These are phyloP conservation scores for Lojkania enalia DNA, from an alignment of 2,329 filamentous ascomycete genomes.

Conservation along the genomic window DNA sequence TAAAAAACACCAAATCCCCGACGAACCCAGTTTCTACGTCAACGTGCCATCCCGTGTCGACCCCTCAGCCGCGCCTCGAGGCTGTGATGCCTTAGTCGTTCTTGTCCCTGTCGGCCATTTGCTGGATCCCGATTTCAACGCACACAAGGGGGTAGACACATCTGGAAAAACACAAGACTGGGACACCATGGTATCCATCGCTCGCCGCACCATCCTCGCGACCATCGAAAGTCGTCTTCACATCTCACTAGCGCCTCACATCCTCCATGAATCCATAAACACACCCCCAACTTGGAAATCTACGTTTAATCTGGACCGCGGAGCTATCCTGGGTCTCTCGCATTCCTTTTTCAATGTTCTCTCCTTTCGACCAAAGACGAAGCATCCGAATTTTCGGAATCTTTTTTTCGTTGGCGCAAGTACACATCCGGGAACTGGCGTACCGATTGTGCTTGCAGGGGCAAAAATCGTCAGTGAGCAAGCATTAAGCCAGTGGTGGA, in stretches of 20 bases:
- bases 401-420: constrained; percentile 75
- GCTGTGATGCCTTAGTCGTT: constrained; percentile 68
- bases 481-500: constrained; percentile 48
- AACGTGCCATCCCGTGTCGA: constrained; percentile 75
- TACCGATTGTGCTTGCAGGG: constrained; percentile 72
- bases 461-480: constrained; percentile 64
- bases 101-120: constrained; percentile 74
- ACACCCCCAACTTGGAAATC: constrained; percentile 67
- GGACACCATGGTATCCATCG: constrained; percentile 61
- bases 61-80: constrained; percentile 65
- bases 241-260: constrained; percentile 54
- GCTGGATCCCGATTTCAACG: constrained; percentile 47
- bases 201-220: constrained; percentile 62
- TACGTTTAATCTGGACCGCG: constrained; percentile 74
- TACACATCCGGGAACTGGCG: constrained; percentile 75
- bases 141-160: constrained; percentile 44
- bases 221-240: constrained; percentile 66
- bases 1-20: constrained; percentile 67
- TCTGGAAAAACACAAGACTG: constrained; percentile 59
- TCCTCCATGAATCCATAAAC: constrained; percentile 67
- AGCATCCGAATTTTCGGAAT: constrained; percentile 53
- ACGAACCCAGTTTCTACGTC: constrained; percentile 74
- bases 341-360: constrained; percentile 77
- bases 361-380: constrained; percentile 65
- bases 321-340: constrained; percentile 71